Conservation (phyloP, 768 basidiomycete species). For the Leccinum variicolor region DNA sequence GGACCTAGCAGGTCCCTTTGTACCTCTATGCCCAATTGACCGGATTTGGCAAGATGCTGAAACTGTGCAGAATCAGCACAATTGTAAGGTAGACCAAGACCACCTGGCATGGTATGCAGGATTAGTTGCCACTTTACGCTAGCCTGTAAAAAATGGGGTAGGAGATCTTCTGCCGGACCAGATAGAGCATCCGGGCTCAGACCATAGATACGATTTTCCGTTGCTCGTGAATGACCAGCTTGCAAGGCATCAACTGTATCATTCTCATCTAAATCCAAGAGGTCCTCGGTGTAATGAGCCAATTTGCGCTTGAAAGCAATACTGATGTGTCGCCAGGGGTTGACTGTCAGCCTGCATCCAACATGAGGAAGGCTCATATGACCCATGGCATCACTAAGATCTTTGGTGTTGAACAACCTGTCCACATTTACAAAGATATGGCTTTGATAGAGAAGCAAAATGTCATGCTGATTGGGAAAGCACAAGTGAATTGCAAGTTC, state of each 20-base stretch:
- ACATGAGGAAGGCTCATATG: accelerated
- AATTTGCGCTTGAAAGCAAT: background rate
- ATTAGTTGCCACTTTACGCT: background rate
- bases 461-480: background rate
- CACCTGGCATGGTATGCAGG: background rate
- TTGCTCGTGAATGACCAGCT: background rate
- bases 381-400: background rate
- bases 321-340: background rate
- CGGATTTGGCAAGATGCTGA: background rate
- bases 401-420: background rate
- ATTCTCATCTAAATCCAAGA: background rate
- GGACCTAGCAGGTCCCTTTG: background rate
- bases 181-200: background rate
- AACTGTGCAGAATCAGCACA: background rate
- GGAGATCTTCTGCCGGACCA: background rate
- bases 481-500: background rate
- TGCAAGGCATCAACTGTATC: background rate
- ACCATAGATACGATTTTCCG: background rate
- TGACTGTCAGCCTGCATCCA: background rate
- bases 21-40: background rate
- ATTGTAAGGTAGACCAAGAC: background rate
- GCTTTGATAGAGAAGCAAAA: background rate
- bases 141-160: background rate
- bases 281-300: background rate
- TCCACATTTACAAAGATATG: background rate